A percentile compares a stretch with the other conserved stretches of the same genome.
Conservation (phyloP, 2,329 filamentous ascomycete species). For the Penicillium sp. region DNA sequence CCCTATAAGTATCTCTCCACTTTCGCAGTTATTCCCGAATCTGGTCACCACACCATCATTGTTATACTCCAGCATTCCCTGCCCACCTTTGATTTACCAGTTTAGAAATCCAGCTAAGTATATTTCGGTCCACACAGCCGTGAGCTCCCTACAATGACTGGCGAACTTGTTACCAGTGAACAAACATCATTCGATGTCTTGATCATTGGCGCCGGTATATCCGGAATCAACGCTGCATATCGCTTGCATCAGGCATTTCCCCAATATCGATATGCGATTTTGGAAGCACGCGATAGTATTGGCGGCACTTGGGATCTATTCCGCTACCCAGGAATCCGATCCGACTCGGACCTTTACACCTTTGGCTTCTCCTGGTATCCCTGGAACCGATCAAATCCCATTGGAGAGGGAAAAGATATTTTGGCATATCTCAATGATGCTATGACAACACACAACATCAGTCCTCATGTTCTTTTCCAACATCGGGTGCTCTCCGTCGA, state of each 20-base stretch:
- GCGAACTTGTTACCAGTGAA: background rate
- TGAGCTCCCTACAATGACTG: background rate
- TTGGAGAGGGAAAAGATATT: constrained; percentile 1
- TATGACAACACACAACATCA: background rate
- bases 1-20: constrained; percentile 1
- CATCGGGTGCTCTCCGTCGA: background rate
- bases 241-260: background rate
- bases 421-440: constrained; percentile 6
- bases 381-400: constrained; percentile 3
- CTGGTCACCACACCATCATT: background rate
- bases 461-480: background rate
- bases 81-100: too few relatives aligned
- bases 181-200: constrained; percentile 7
- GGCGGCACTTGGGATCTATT: constrained; percentile 14
- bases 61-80: background rate
- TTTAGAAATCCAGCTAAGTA: background rate
- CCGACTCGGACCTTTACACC: constrained; percentile 9
- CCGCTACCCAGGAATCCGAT: constrained; percentile 8
- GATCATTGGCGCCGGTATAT: constrained; percentile 10
- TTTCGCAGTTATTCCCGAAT: background rate
- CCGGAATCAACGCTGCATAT: constrained; percentile 11
- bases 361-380: constrained; percentile 12
- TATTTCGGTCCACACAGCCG: background rate
- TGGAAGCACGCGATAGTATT: constrained; percentile 4
- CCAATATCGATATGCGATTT: background rate